Percentiles rank a stretch among this genome's conserved stretches.
Evolutionary conservation across 305 asterid genomes (phyloP).

Genomic region (Fraxinus floribunda): DNA sequence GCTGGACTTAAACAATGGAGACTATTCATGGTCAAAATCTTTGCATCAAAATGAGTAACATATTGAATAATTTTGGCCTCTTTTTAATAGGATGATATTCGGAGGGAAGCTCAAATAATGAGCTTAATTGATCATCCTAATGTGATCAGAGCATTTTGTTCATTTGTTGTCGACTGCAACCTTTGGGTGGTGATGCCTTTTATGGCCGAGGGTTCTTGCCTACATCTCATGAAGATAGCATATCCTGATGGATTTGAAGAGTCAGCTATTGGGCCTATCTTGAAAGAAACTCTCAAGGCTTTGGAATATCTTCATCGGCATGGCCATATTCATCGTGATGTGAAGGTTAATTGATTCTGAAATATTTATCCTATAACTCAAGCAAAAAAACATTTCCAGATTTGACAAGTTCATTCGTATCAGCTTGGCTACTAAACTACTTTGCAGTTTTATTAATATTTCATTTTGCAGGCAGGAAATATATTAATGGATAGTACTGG

Average conservation of each 20-base stretch:
- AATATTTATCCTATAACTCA: neutral
- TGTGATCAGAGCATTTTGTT: slow-evolving; percentile 83
- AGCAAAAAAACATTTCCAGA: slow-evolving; percentile 7
- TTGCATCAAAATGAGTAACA: neutral
- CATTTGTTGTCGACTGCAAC: slow-evolving; percentile 87
- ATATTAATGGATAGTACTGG: slow-evolving; percentile 82
- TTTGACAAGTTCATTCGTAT: slow-evolving; percentile 19
- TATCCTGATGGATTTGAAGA: slow-evolving; percentile 98
- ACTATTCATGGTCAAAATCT: neutral
- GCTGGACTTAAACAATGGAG: neutral
- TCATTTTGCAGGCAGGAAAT: slow-evolving; percentile 79
- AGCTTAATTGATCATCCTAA: slow-evolving; percentile 92
- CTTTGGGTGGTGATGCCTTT: slow-evolving; percentile 99
- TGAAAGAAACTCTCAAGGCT: slow-evolving; percentile 95
- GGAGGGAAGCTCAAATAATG: slow-evolving; percentile 98
- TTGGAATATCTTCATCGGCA: slow-evolving; percentile 89
- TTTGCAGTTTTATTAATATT: slow-evolving; percentile 27
- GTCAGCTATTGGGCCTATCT: slow-evolving; percentile 75
- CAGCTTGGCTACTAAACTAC: slow-evolving; percentile 12
- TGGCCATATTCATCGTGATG: slow-evolving; percentile 98
- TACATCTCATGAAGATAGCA: slow-evolving; percentile 94
- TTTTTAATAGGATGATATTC: slow-evolving; percentile 84
- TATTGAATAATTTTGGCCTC: neutral
- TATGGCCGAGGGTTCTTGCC: slow-evolving; percentile 99
- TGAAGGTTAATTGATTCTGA: slow-evolving; percentile 59